Evolutionary conservation across 73 alveolate genomes (phyloP).

Genomic region (Blepharisma japonicum): DNA sequence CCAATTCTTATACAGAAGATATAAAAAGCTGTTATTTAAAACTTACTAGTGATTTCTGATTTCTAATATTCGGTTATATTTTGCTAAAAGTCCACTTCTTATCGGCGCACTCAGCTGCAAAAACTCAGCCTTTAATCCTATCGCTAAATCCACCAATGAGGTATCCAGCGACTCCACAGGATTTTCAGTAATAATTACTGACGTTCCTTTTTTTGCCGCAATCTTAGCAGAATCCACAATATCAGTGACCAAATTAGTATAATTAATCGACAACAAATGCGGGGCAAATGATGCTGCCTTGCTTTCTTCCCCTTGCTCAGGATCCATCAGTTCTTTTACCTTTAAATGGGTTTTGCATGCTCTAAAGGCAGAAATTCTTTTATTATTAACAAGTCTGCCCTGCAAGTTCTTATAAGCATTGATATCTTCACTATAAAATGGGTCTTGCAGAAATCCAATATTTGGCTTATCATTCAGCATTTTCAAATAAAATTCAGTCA

Average conservation of each 20-base stretch:
- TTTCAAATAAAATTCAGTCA: slow-evolving; percentile 22
- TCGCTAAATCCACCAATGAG: background rate
- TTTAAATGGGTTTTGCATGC: background rate
- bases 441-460: background rate
- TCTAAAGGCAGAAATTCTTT: background rate
- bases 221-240: slow-evolving; percentile 9
- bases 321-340: background rate
- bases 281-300: background rate
- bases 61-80: slow-evolving; percentile 6
- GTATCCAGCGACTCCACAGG: slow-evolving; percentile 8
- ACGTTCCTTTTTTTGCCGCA: background rate
- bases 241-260: background rate
- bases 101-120: slow-evolving; percentile 27
- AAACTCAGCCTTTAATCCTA: slow-evolving; percentile 17
- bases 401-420: background rate
- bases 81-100: background rate
- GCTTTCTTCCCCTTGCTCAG: background rate
- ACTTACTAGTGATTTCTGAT: too few relatives aligned
- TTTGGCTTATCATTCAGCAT: slow-evolving; percentile 11
- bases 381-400: background rate
- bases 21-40: too few relatives aligned
- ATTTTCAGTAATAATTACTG: background rate
- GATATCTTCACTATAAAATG: slow-evolving; percentile 3
- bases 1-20: too few relatives aligned
- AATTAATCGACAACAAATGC: background rate